Base-by-base conservation (phyloP, 768 basidiomycete genomes). In the Trametes cubensis region DNA sequence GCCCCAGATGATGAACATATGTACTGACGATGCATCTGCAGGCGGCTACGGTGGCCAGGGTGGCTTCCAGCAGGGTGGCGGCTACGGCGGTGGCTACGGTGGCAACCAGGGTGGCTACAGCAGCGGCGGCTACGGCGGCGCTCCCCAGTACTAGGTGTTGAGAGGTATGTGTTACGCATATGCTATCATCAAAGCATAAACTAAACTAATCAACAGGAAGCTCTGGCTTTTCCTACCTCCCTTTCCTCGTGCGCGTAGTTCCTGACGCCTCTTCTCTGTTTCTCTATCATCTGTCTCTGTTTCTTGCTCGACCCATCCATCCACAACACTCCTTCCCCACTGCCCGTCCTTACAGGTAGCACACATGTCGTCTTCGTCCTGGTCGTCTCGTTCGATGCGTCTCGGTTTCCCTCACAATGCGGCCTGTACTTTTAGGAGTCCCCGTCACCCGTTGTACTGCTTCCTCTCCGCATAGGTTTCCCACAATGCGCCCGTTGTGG, bases 381-480 rank as follows among this genome's bases (percentile, higher is more conserved):
- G 74, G 74, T 75, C 74, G 73, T 56, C 58, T 66, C 73, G 69
- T 70, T 59, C 62, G 69, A 66, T 68, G 69, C 71, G 73, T 75
- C 75, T 76, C 72, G 73, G 74, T 76, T 68, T 71, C 70, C 72
- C 62, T 72, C 71, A 72, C 73, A 72, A 76, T 75, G 74, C 77
- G 73, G 72, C 75, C 71, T 80, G 79, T 80, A 80, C 78, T 78
- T 77, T 70, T 80, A 78, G 73, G 74, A 70, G 66, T 64, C 46
- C 42, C 20, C 47, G 55, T 62, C 53, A 50, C 67, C 54, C 58
- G 49, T 57, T 70, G 62, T 71, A 63, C 65, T 63, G 59, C 64
- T 64, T 67, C 60, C 50, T 52, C 44, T 53, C 50, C 62, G 57
- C 58, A 56, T 65, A 62, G 54, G 65, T 65, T 60, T 49, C 64